Evolutionary conservation across 139 green algal species (phyloP).

Genomic region (Auxenochlorella protothecoides): DNA sequence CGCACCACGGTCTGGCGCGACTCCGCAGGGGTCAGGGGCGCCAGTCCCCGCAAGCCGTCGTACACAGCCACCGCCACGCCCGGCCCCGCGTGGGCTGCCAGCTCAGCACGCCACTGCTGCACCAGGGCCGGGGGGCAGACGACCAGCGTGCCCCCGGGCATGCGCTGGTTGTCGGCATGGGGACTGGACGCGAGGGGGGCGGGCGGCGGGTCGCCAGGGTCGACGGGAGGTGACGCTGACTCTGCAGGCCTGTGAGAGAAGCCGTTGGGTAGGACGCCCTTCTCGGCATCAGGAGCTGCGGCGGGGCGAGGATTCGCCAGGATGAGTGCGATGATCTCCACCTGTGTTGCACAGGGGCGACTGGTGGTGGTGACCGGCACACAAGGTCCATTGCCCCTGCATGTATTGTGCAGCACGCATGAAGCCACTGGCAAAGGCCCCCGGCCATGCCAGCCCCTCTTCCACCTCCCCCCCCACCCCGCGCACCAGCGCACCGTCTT

Average conservation of each 20-base stretch:
- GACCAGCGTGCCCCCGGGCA: slow-evolving; percentile 40
- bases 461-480: slow-evolving; percentile 4
- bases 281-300: not conserved
- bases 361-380: too few species aligned
- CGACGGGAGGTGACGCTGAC: too few species aligned
- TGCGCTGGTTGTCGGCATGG: too few species aligned
- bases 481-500: not conserved
- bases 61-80: slow-evolving; percentile 44
- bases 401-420: too few species aligned
- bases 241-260: too few species aligned
- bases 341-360: not conserved
- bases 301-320: slow-evolving; percentile 34
- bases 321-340: slow-evolving; percentile 23
- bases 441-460: slow-evolving; percentile 3
- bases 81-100: slow-evolving; percentile 32
- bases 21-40: not conserved
- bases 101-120: slow-evolving; percentile 55
- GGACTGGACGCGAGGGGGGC: too few species aligned
- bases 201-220: too few species aligned
- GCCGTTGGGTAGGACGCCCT: too few species aligned
- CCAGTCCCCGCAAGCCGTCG: slow-evolving; percentile 32
- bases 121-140: slow-evolving; percentile 55
- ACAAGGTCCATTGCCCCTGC: too few species aligned
- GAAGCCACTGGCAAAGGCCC: too few species aligned
- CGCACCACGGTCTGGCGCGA: not conserved